Evolutionary conservation across 2,329 filamentous ascomycete species (phyloP).

Genomic region (Hypoxylon sp.): DNA sequence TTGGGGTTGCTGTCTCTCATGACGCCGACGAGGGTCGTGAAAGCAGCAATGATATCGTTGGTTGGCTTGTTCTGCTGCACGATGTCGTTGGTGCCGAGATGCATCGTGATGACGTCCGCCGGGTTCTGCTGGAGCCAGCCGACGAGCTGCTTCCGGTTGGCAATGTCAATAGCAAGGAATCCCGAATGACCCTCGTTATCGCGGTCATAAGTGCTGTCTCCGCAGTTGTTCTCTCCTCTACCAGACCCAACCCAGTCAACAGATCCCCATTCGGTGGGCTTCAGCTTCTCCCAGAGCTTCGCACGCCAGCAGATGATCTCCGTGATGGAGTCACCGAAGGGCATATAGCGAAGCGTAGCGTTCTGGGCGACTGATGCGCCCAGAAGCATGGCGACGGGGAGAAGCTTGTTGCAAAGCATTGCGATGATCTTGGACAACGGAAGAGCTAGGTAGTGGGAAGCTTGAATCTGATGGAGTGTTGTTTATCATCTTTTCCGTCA

Average conservation of each 20-base stretch:
- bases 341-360: slow-evolving; percentile 56
- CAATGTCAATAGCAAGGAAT: slow-evolving; percentile 61
- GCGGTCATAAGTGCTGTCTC: slow-evolving; percentile 58
- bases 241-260: slow-evolving; percentile 59
- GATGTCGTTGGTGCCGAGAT: slow-evolving; percentile 62
- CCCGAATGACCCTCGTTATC: slow-evolving; percentile 62
- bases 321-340: slow-evolving; percentile 62
- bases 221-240: slow-evolving; percentile 55
- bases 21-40: slow-evolving; percentile 56
- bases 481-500: not conserved
- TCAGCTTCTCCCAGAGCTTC: slow-evolving; percentile 60
- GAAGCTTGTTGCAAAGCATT: slow-evolving; percentile 49
- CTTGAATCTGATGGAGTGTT: slow-evolving; percentile 5
- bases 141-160: slow-evolving; percentile 59
- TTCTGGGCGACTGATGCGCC: slow-evolving; percentile 47
- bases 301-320: slow-evolving; percentile 62
- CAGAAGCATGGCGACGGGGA: slow-evolving; percentile 43
- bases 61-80: slow-evolving; percentile 58
- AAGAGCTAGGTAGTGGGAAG: not conserved
- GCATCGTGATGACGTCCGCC: slow-evolving; percentile 63
- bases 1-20: slow-evolving; percentile 59
- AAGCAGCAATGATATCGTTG: slow-evolving; percentile 58
- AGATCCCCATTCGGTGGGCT: slow-evolving; percentile 56
- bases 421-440: slow-evolving; percentile 1
- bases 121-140: slow-evolving; percentile 61